These are phyloP conservation scores for Penicillium odoratum DNA, from an alignment of 495 filamentous ascomycete species.

Conservation along the genomic window DNA sequence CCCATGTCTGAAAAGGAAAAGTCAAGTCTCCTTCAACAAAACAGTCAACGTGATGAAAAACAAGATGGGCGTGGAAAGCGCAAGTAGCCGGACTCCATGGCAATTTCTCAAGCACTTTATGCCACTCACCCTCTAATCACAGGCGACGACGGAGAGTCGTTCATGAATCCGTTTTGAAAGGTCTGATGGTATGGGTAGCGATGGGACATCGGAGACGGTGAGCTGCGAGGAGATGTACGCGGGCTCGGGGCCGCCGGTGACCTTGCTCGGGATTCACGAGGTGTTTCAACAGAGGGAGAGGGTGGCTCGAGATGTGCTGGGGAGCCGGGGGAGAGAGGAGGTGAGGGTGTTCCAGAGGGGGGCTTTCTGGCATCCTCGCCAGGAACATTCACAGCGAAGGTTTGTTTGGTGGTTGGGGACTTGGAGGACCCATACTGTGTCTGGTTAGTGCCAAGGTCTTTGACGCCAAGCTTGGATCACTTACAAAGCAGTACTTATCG, in stretches of 20 bases:
- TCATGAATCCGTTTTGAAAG: constrained; percentile 42
- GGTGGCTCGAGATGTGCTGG: constrained; percentile 22
- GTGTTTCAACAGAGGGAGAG: constrained; percentile 8
- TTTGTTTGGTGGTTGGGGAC: constrained; percentile 14
- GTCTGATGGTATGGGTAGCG: constrained; percentile 42
- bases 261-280: constrained; percentile 19
- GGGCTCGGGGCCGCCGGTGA: constrained; percentile 23
- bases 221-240: constrained; percentile 28
- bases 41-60: constrained; percentile 22
- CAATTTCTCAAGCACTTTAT: constrained; percentile 17
- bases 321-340: constrained; percentile 28
- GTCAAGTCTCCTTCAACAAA: constrained; percentile 23
- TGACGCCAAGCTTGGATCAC: constrained; percentile 45
- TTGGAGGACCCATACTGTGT: constrained; percentile 50
- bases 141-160: constrained; percentile 46
- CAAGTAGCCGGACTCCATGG: constrained; percentile 13
- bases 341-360: constrained; percentile 19
- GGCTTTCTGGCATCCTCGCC: constrained; percentile 17
- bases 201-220: constrained; percentile 40
- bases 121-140: constrained; percentile 46
- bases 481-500: constrained; percentile 98
- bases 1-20: constrained; percentile 19
- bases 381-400: constrained; percentile 18
- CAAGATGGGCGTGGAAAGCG: constrained; percentile 6
- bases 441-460: constrained; percentile 14